Conservation (phyloP, 2,329 filamentous ascomycete genomes). For the Drechslera avenae region DNA sequence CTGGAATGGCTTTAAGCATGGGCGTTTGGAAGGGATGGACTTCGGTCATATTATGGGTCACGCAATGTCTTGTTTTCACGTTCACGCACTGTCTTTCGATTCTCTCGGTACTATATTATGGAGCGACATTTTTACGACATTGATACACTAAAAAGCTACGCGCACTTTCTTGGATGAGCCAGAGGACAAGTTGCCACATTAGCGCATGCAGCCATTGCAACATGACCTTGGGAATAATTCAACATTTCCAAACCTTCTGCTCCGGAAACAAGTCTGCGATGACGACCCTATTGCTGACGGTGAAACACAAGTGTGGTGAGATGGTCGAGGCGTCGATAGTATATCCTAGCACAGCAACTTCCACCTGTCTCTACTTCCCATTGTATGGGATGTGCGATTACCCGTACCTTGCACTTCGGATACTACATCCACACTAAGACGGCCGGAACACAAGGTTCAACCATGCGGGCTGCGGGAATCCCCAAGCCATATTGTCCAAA, state of each 20-base stretch:
- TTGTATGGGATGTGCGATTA: neutral
- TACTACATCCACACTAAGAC: constrained; percentile 9
- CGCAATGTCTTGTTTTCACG: neutral
- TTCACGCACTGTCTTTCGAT: neutral
- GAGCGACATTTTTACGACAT: constrained; percentile 3
- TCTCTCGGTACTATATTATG: neutral
- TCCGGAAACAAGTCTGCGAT: neutral
- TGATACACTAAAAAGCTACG: neutral
- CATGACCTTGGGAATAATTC: too few species aligned
- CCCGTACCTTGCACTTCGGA: constrained; percentile 13
- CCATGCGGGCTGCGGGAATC: constrained; percentile 9
- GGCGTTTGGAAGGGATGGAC: neutral
- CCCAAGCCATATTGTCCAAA: constrained; percentile 1
- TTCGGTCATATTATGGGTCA: neutral
- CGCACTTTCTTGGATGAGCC: neutral
- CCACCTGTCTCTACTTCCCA: neutral
- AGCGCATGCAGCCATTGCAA: too few species aligned
- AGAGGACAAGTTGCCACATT: too few species aligned
- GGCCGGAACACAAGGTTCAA: constrained; percentile 1
- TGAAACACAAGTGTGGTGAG: neutral
- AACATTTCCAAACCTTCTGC: neutral
- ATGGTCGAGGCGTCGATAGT: constrained; percentile 1
- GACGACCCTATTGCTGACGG: neutral
- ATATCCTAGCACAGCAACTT: constrained; percentile 4
- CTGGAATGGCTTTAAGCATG: neutral